Evolutionary conservation across 495 filamentous ascomycete species (phyloP).

Genomic region (Tuber borchii): DNA sequence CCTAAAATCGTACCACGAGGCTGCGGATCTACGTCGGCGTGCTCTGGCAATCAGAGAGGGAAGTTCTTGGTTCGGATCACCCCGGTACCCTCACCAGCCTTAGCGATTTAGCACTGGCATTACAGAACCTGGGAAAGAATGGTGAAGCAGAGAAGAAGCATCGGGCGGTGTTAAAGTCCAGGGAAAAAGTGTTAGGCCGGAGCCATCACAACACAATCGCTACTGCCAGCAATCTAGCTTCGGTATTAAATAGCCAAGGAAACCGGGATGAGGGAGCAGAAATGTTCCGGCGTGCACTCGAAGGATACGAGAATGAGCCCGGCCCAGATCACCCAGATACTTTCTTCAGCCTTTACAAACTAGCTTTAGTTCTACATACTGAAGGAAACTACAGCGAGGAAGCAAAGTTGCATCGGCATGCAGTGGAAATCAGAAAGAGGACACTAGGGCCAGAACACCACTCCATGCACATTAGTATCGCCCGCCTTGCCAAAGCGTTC

Average conservation of each 20-base stretch:
- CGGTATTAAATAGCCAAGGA: conserved; percentile 19
- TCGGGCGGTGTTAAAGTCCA: background rate
- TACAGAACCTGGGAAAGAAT: conserved; percentile 7
- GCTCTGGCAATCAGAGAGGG: background rate
- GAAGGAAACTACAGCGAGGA: conserved; percentile 22
- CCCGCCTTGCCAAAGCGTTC: conserved; percentile 17
- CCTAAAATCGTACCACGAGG: background rate
- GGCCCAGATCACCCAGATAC: conserved; percentile 14
- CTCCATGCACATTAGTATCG: conserved; percentile 19
- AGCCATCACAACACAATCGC: conserved; percentile 20
- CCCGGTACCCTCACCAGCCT: conserved; percentile 6
- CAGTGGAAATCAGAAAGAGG: conserved; percentile 31
- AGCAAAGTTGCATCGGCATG: conserved; percentile 31
- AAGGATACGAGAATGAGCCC: conserved; percentile 15
- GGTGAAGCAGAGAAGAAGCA: conserved; percentile 19
- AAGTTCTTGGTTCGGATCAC: background rate
- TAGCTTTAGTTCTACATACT: background rate
- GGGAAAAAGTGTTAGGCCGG: conserved; percentile 22
- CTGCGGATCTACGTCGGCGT: background rate
- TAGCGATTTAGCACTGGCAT: background rate
- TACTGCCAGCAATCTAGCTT: conserved; percentile 20
- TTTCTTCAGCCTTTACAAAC: background rate
- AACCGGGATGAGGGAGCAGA: conserved; percentile 31
- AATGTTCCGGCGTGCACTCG: conserved; percentile 25
- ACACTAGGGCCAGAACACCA: conserved; percentile 36